A percentile compares a stretch with the other conserved stretches of the same genome.
These are phyloP conservation scores for Neonectria neomacrospora DNA, from an alignment of 2,329 filamentous ascomycete genomes.

Conservation along the genomic window DNA sequence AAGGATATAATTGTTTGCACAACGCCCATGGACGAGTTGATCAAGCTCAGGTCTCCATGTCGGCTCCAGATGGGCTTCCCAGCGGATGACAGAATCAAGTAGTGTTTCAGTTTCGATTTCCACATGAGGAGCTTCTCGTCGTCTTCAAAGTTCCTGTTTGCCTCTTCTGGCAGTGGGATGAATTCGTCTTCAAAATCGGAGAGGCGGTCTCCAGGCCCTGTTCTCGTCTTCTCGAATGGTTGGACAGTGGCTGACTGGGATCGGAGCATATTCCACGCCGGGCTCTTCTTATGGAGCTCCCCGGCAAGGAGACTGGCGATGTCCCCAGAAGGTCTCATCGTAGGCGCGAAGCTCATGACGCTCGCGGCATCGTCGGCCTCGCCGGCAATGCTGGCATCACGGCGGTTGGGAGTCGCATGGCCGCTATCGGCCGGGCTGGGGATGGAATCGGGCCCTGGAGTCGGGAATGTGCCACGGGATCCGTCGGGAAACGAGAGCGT, in stretches of 20 bases:
- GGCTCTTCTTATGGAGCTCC: slow-evolving; percentile 72
- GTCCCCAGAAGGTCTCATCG: slow-evolving; percentile 72
- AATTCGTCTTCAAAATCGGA: slow-evolving; percentile 81
- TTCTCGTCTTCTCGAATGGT: slow-evolving; percentile 67
- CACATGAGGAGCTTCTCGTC: slow-evolving; percentile 76
- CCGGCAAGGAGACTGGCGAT: slow-evolving; percentile 85
- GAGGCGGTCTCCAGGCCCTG: slow-evolving; percentile 63
- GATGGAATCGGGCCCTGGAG: slow-evolving; percentile 48
- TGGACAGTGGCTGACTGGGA: slow-evolving; percentile 69
- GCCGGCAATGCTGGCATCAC: slow-evolving; percentile 49
- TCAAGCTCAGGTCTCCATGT: slow-evolving; percentile 88
- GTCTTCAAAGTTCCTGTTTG: slow-evolving; percentile 56
- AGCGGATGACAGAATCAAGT: slow-evolving; percentile 93
- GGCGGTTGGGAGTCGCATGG: slow-evolving; percentile 52
- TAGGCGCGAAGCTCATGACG: slow-evolving; percentile 73
- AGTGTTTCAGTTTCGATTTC: slow-evolving; percentile 96
- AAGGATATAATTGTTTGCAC: slow-evolving; percentile 98
- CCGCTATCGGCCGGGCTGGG: slow-evolving; percentile 55
- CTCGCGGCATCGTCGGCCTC: slow-evolving; percentile 73
- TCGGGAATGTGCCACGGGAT: slow-evolving; percentile 71
- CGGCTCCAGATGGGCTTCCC: slow-evolving; percentile 98
- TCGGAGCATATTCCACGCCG: slow-evolving; percentile 75
- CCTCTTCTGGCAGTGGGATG: slow-evolving; percentile 72
- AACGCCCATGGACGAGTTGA: slow-evolving; percentile 94
- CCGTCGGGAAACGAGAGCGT: slow-evolving; percentile 79